A percentile compares a stretch with the other conserved stretches of the same genome.
These are phyloP conservation scores for Ambrosiella cleistominuta DNA, from an alignment of 2,329 filamentous ascomycete species.

Conservation along the genomic window DNA sequence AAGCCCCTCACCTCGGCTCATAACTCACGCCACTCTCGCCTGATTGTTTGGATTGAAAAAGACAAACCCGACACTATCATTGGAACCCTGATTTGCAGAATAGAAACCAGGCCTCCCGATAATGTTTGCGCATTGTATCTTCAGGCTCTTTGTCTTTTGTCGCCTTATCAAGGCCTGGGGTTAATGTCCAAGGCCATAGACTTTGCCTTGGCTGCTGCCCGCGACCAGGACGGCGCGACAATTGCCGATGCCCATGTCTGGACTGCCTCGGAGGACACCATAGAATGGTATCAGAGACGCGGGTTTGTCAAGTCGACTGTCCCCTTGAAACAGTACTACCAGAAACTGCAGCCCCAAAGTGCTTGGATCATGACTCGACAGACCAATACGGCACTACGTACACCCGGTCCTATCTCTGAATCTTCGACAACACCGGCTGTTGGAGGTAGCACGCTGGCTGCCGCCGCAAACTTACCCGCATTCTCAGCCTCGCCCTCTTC, in stretches of 20 bases:
- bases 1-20: constrained; percentile 30
- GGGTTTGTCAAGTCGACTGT: constrained; percentile 34
- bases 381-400: constrained; percentile 8
- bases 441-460: constrained; percentile 11
- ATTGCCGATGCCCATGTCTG: constrained; percentile 48
- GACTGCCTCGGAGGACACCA: constrained; percentile 45
- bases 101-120: constrained; percentile 31
- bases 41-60: constrained; percentile 38
- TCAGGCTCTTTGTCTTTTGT: constrained; percentile 44
- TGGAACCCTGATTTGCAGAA: constrained; percentile 44
- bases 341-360: constrained; percentile 40
- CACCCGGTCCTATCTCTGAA: constrained; percentile 12
- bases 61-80: constrained; percentile 29
- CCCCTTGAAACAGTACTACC: constrained; percentile 41
- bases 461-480: background rate
- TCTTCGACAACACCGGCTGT: constrained; percentile 10
- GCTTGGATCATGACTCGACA: constrained; percentile 40
- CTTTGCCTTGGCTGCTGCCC: constrained; percentile 27
- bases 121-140: constrained; percentile 38
- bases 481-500: constrained; percentile 18
- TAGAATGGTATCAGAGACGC: constrained; percentile 42
- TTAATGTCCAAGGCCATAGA: constrained; percentile 40
- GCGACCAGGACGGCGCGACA: constrained; percentile 23
- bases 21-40: constrained; percentile 38
- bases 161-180: constrained; percentile 43